Evolutionary conservation across 176 grass and related monocot species (phyloP).

Genomic region (Bolboschoenus planiculmis): DNA sequence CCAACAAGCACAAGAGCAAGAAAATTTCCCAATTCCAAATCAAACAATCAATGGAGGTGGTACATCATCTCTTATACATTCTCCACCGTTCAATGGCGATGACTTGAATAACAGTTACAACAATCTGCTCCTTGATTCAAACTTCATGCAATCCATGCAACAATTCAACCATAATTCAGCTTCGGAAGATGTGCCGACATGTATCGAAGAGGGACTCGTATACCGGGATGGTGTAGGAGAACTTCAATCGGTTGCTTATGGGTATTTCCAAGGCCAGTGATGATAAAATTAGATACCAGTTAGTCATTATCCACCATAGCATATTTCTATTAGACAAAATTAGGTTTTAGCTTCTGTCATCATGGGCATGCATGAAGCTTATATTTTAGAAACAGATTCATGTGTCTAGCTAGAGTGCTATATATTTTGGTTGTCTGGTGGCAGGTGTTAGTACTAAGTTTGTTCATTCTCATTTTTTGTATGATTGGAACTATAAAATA

Average conservation of each 20-base stretch:
- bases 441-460: slow-evolving; percentile 22
- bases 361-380: slow-evolving; percentile 25
- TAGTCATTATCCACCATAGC: slow-evolving; percentile 18
- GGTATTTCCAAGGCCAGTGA: slow-evolving; percentile 16
- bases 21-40: slow-evolving; percentile 19
- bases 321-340: slow-evolving; percentile 17
- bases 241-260: slow-evolving; percentile 19
- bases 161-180: slow-evolving; percentile 3
- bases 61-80: not conserved
- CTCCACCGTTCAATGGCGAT: slow-evolving; percentile 8
- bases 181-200: not conserved
- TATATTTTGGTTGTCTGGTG: slow-evolving; percentile 1
- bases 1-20: slow-evolving; percentile 48
- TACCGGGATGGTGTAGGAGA: slow-evolving; percentile 9
- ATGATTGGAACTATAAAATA: slow-evolving; percentile 25
- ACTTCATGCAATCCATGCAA: slow-evolving; percentile 22
- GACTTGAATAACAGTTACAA: slow-evolving; percentile 12
- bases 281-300: slow-evolving; percentile 1
- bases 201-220: not conserved
- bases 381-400: slow-evolving; percentile 31
- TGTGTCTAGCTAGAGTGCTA: slow-evolving; percentile 15
- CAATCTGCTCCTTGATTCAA: slow-evolving; percentile 17
- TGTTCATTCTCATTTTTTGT: slow-evolving; percentile 25
- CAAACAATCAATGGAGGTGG: slow-evolving; percentile 13
- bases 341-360: slow-evolving; percentile 23